A percentile compares a stretch with the other conserved stretches of the same genome.
Evolutionary conservation across 495 filamentous ascomycete species (phyloP).

Genomic region (Podospora comata): DNA sequence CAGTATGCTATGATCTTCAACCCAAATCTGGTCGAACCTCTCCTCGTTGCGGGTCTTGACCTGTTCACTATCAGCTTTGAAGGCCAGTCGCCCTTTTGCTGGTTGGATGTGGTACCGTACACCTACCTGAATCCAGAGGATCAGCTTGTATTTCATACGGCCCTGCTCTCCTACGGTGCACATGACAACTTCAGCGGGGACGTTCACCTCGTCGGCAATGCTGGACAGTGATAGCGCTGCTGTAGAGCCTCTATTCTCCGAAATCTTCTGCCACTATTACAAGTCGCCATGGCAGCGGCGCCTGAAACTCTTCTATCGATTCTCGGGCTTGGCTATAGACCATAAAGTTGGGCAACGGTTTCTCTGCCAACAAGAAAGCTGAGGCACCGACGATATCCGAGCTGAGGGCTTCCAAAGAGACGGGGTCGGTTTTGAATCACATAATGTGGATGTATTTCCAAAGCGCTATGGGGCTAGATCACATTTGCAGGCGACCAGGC

Average conservation of each 20-base stretch:
- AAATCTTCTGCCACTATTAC: background rate
- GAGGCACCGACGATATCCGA: background rate
- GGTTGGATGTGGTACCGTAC: background rate
- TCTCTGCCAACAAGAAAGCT: background rate
- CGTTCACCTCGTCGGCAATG: background rate
- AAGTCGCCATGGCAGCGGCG: background rate
- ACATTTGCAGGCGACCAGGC: background rate
- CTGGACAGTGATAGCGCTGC: background rate
- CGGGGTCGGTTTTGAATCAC: background rate
- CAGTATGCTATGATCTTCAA: background rate
- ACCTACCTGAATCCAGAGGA: background rate
- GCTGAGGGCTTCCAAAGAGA: background rate
- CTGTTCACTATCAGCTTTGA: background rate
- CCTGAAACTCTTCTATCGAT: background rate
- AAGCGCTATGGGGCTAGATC: background rate
- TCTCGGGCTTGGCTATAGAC: background rate
- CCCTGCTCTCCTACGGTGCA: background rate
- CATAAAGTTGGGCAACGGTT: background rate
- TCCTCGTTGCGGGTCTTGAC: background rate
- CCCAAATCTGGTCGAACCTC: background rate
- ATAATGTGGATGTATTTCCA: background rate
- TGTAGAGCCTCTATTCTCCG: background rate
- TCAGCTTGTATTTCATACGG: background rate
- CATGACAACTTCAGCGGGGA: background rate
- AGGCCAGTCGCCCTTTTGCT: background rate